A percentile compares a stretch with the other conserved stretches of the same genome.
These are phyloP conservation scores for Agaricus subrufescens DNA, from an alignment of 768 basidiomycete species.

Conservation along the genomic window DNA sequence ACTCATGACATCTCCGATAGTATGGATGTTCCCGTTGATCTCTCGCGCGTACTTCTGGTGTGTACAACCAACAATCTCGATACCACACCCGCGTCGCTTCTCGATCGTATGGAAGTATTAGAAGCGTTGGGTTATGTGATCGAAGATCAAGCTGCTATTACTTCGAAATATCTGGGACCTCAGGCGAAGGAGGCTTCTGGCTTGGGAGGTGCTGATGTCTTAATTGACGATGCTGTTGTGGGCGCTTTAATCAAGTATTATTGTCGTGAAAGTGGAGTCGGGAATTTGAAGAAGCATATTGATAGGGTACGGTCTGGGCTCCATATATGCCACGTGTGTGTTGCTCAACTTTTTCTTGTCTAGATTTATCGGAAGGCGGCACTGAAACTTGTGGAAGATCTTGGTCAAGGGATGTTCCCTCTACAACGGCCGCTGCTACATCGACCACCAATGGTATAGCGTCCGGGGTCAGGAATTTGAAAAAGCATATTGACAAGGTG, in stretches of 20 bases:
- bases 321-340: neutral
- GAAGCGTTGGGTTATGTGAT: conserved; percentile 94
- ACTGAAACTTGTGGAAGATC: conserved; percentile 82
- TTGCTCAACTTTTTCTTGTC: neutral
- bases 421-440: conserved; percentile 15
- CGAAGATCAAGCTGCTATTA: conserved; percentile 88
- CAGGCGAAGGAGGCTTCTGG: too few species aligned
- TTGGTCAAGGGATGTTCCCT: conserved; percentile 82
- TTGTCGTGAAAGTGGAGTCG: conserved; percentile 89
- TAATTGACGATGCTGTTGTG: too few species aligned
- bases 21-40: conserved; percentile 95
- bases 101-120: conserved; percentile 95
- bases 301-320: conserved; percentile 42
- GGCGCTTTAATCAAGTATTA: too few species aligned
- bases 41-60: conserved; percentile 94
- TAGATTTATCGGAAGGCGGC: conserved; percentile 98
- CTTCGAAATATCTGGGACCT: conserved; percentile 29
- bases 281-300: conserved; percentile 74
- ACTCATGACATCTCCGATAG: conserved; percentile 29
- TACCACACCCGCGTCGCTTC: conserved; percentile 88
- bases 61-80: conserved; percentile 93
- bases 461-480: too few species aligned
- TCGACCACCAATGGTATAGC: neutral
- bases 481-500: too few species aligned
- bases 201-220: too few species aligned